Evolutionary conservation across 495 filamentous ascomycete genomes (phyloP), one percentile per base, ranked within the genome.

Genomic region (Penicillium goetzii): DNA sequence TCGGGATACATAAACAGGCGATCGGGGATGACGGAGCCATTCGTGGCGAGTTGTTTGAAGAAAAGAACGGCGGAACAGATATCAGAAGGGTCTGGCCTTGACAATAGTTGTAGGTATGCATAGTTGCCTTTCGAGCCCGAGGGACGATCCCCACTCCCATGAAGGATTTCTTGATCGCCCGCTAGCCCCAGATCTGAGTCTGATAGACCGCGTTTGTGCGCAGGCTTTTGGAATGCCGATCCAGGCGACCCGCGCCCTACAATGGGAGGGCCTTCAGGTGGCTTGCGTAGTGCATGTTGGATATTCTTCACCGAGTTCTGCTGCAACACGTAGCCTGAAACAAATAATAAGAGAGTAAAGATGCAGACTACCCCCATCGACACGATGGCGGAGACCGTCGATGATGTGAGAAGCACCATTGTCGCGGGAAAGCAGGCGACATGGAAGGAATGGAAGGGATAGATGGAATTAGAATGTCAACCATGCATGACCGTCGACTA

Each of bases 281-380:
- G 78, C 0, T 84, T 81, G 52, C 80, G 82, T 26, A 91, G 74
- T 25, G 83, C 86, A 65, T 79, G 72, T 73, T 89, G 86, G 32
- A 92, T 80, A 58, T 75, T 84, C 38, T 77, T 82, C 21, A 92
- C 84, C 9, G 88, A 89, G 70, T 85, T 82, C 64, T 92, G 89
- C 63, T 92, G 89, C 26, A 91, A 76, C 14, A 89, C 78, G 71
- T 90, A 91, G 57, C 89, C 89, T 0, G 89, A 88, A 32, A 90
- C 75, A 68, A 92, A 92, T 52, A 92, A 79, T 34, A 88, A 73
- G 49, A 84, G 65, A 6, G 89, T 88, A 74, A 89, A 91, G 41
- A 86, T 71, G 65, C 83, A 82, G 58, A 88, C 69, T 49, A 82
- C 71, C n/a, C 76, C 76, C 50, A 74, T 74, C 23, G 79, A 80